Conservation (phyloP, 2,329 filamentous ascomycete species). For the Fusarium liriodendri region DNA sequence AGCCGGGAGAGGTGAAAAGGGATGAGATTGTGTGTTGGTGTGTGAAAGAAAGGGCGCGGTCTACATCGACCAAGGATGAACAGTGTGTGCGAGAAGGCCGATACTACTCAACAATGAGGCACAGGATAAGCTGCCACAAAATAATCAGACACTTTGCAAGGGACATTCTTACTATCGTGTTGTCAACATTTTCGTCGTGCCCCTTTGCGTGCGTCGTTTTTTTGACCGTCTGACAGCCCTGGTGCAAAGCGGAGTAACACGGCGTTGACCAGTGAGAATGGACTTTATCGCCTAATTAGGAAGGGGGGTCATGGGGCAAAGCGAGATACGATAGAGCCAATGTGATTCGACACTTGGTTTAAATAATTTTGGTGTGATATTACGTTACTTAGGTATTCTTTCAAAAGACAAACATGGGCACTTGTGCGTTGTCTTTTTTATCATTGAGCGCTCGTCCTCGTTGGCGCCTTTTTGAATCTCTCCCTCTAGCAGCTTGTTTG, state of each 20-base stretch:
- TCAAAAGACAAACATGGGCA: neutral
- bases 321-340: neutral
- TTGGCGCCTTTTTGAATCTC: too few relatives aligned
- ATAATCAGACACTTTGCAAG: neutral
- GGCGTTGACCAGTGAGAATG: conserved; percentile 45
- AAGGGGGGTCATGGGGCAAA: conserved; percentile 16
- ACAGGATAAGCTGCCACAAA: neutral
- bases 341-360: neutral
- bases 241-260: conserved; percentile 32
- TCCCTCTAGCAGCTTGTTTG: neutral
- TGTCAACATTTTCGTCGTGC: neutral
- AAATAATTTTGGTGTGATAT: neutral
- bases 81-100: neutral
- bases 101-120: neutral
- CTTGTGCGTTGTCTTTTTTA: neutral
- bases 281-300: conserved; percentile 45
- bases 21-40: neutral
- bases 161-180: neutral
- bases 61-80: neutral
- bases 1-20: neutral
- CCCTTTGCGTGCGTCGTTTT: neutral
- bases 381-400: neutral
- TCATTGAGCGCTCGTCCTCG: neutral
- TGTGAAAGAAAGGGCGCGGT: conserved; percentile 14
- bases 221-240: neutral